A percentile compares a stretch with the other conserved stretches of the same genome.
These are phyloP conservation scores for Abrus pulchellus DNA, from an alignment of 306 rosid genomes.

Conservation along the genomic window DNA sequence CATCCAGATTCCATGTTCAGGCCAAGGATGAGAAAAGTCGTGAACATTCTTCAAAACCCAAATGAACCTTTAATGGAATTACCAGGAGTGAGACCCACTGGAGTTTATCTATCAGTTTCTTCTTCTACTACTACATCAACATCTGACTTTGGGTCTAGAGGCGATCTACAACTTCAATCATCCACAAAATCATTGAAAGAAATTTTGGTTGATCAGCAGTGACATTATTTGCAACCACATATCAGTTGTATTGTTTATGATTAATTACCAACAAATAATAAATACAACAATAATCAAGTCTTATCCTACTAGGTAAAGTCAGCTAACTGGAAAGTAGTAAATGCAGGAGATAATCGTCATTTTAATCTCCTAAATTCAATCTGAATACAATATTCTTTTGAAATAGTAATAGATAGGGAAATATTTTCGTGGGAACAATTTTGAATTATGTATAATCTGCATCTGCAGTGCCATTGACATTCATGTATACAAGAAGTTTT, in stretches of 20 bases:
- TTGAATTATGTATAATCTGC: background rate
- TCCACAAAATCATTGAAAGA: slow-evolving; percentile 25
- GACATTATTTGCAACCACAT: slow-evolving; percentile 1
- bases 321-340: background rate
- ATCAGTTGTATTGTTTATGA: background rate
- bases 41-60: slow-evolving; percentile 57
- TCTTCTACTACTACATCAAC: slow-evolving; percentile 55
- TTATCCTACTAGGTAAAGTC: no score
- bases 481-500: background rate
- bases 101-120: slow-evolving; percentile 55
- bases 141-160: slow-evolving; percentile 42
- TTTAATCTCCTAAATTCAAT: background rate
- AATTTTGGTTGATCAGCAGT: slow-evolving; percentile 13
- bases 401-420: background rate
- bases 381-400: background rate
- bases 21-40: slow-evolving; percentile 67
- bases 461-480: background rate
- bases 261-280: background rate
- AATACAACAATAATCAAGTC: background rate
- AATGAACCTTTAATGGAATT: slow-evolving; percentile 61
- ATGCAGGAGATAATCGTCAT: background rate
- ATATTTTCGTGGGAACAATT: background rate
- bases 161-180: background rate
- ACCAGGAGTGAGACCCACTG: slow-evolving; percentile 51
- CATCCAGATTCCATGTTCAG: slow-evolving; percentile 54